Percentiles rank a stretch among this genome's conserved stretches.
These are phyloP conservation scores for Cytospora paraplurivora DNA, from an alignment of 2,329 filamentous ascomycete species.

Conservation along the genomic window DNA sequence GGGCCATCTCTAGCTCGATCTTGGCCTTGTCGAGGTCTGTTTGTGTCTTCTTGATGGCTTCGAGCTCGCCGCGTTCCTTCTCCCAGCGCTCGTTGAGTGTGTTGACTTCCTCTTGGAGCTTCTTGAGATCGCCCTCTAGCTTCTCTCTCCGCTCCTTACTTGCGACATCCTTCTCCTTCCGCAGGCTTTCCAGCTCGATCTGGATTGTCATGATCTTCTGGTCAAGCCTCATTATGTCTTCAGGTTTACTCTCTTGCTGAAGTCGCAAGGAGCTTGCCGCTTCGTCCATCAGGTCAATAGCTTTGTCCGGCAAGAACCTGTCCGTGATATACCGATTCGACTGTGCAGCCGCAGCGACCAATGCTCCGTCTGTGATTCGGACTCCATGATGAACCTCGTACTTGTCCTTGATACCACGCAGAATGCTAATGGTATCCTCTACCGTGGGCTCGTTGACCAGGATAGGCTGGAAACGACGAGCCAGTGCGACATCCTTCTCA, in stretches of 20 bases:
- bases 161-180: constrained; percentile 89
- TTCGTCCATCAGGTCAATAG: constrained; percentile 95
- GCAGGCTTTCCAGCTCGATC: constrained; percentile 90
- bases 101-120: constrained; percentile 75
- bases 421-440: constrained; percentile 89
- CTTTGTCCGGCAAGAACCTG: constrained; percentile 93
- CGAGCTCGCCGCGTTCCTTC: constrained; percentile 82
- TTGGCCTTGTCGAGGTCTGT: constrained; percentile 84
- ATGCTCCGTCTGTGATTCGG: constrained; percentile 85
- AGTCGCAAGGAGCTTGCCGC: constrained; percentile 86
- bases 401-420: constrained; percentile 94
- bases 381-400: constrained; percentile 98
- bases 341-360: constrained; percentile 89
- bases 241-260: constrained; percentile 96
- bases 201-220: constrained; percentile 97
- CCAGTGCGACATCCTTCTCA: constrained; percentile 93
- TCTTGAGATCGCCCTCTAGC: constrained; percentile 74
- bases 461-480: constrained; percentile 91
- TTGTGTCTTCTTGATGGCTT: constrained; percentile 83
- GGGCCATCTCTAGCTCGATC: constrained; percentile 83
- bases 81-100: constrained; percentile 84
- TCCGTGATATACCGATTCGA: constrained; percentile 97
- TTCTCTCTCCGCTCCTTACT: constrained; percentile 87
- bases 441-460: constrained; percentile 89
- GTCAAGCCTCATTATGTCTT: constrained; percentile 88